Evolutionary conservation across 345 rosid species (phyloP).

Genomic region (Aquilaria sinensis): DNA sequence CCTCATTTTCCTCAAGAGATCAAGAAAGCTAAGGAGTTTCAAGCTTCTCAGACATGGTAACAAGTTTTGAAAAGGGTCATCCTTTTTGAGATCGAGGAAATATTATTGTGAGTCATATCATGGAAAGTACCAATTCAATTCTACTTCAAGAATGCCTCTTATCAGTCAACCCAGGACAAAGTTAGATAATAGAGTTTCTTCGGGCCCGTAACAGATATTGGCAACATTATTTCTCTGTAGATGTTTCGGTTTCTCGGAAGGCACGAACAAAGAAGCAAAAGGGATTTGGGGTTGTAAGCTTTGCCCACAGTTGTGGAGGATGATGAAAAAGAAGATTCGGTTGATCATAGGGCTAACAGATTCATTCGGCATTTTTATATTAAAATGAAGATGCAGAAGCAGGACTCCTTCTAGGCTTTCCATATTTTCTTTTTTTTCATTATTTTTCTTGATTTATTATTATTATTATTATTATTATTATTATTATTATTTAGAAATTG

Average conservation of each 20-base stretch:
- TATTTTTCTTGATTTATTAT: too few relatives aligned
- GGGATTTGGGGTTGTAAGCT: conserved; percentile 20
- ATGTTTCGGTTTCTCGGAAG: conserved; percentile 33
- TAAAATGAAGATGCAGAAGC: conserved; percentile 63
- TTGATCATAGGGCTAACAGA: conserved; percentile 69
- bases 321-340: conserved; percentile 35
- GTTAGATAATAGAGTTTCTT: background rate
- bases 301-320: conserved; percentile 16
- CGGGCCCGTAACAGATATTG: conserved; percentile 6
- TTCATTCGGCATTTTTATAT: conserved; percentile 59
- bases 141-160: conserved; percentile 37
- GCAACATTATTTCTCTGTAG: conserved; percentile 27
- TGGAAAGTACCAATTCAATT: conserved; percentile 39
- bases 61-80: too few relatives aligned
- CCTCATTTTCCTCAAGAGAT: conserved; percentile 27
- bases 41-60: conserved; percentile 24
- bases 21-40: conserved; percentile 25
- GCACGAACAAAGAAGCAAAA: conserved; percentile 13
- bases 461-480: background rate
- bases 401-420: conserved; percentile 19
- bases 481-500: background rate
- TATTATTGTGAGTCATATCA: conserved; percentile 19
- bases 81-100: too few relatives aligned
- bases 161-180: conserved; percentile 10
- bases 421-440: too few relatives aligned